Evolutionary conservation across 495 filamentous ascomycete species (phyloP).

Genomic region (Pseudoneurospora amorphoporcata): DNA sequence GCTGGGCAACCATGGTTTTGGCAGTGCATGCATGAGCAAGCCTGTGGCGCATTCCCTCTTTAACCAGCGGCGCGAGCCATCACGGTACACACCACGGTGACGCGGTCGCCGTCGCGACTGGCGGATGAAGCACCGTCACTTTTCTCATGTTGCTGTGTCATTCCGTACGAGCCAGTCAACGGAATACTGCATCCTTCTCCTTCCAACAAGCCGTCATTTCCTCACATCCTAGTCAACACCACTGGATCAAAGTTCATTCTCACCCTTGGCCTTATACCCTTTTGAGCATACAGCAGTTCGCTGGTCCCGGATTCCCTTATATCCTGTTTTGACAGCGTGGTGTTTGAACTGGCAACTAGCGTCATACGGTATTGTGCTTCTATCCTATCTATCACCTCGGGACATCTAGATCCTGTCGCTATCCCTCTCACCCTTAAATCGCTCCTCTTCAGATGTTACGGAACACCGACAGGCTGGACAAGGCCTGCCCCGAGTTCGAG

Average conservation of each 20-base stretch:
- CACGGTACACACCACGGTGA: neutral
- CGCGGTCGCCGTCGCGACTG: neutral
- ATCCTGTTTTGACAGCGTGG: neutral
- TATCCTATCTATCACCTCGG: neutral
- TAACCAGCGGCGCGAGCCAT: neutral
- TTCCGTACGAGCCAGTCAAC: neutral
- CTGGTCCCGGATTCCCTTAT: neutral
- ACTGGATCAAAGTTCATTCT: neutral
- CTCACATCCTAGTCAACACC: neutral
- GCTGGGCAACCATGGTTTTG: neutral
- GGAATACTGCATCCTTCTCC: neutral
- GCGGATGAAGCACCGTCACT: neutral
- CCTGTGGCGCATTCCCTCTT: neutral
- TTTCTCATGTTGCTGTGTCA: neutral
- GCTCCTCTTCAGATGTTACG: conserved; percentile 8
- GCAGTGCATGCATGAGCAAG: neutral
- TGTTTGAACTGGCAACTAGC: neutral
- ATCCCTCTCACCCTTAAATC: neutral
- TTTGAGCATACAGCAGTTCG: neutral
- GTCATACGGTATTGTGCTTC: neutral
- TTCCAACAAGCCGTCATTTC: neutral
- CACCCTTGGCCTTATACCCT: neutral
- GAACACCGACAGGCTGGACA: conserved; percentile 26
- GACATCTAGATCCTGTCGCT: no score
- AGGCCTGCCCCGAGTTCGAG: conserved; percentile 18